Evolutionary conservation across 192 early-diverging fungal genomes (phyloP), one percentile per base, ranked within the genome.

Genomic region (Rhizophagus clarus): DNA sequence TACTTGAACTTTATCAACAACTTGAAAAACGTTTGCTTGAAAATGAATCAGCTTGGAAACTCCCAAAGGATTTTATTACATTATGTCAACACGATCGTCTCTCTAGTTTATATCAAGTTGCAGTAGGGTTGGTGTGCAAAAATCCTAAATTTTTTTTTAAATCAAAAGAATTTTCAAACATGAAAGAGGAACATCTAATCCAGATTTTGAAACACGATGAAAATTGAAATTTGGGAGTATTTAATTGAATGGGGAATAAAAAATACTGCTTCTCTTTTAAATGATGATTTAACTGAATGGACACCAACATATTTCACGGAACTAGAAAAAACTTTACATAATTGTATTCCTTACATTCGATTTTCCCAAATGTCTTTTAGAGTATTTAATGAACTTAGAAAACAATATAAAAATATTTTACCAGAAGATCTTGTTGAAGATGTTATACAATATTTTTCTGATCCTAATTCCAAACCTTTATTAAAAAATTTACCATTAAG

Each of bases 211-310:
- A 73, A 31, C 22, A 24, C 12, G 71, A 73, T 51, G 42, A 73
- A 73, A 73, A 29, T 73, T 2, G 71, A 49, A 49, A 73, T 73
- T 28, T 73, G 71, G 71, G 37, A 73, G 17, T 47, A 51, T 42
- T 14, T 73, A n/a, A 42, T 73, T 73, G 28, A 47, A 73, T 73
- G 71, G 71, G 71, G 71, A 28, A 73, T 73, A 17, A n/a, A 31
- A 14, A 42, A 73, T 26, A 42, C 42, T 0, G 24, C 49, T 7
- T 42, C 29, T 22, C 31, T 28, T 68, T 9, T 29, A 42, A 31
- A 73, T 73, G 34, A 73, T 10, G 28, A 73, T 15, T 37, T 24
- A 47, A 51, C 24, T 12, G 17, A 47, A 4, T 73, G 71, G 71
- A 26, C 42, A 0, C 7, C 9, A n/a, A 26, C 8, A 4, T 10